phyloP scores from a whole-genome alignment of 2,329 filamentous ascomycete species.

The Daldinia sp. region DNA sequence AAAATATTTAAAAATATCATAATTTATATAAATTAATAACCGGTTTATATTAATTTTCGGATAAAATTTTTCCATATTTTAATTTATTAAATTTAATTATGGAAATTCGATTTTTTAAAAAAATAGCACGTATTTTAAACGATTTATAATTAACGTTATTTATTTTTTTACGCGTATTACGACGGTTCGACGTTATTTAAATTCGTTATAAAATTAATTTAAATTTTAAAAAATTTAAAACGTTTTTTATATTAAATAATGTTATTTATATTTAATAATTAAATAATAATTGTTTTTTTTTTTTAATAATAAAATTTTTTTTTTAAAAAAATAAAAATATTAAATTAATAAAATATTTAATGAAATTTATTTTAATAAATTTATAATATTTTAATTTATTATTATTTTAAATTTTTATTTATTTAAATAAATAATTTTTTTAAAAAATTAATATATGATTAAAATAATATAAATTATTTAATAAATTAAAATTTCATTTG shows the following conservation, averaged over 20 bases:
- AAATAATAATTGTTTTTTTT: neutral
- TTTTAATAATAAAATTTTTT: neutral
- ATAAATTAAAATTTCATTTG: neutral
- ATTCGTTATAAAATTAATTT: no score
- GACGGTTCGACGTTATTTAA: no score
- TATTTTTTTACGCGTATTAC: no score
- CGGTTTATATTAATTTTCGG: neutral
- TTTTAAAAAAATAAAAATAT: neutral
- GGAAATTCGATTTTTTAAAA: neutral
- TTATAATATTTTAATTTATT: neutral
- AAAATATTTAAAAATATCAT: constrained; percentile 15
- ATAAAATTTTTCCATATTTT: neutral
- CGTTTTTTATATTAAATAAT: no score
- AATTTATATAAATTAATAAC: constrained; percentile 13
- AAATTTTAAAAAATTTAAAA: no score
- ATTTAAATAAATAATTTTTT: neutral
- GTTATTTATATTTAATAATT: neutral
- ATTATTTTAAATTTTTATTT: neutral
- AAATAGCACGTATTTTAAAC: neutral
- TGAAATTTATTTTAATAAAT: neutral
- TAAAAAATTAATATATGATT: neutral
- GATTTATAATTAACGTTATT: neutral
- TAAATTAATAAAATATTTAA: constrained; percentile 3
- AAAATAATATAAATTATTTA: constrained; percentile 11
- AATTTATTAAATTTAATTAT: neutral